Evolutionary conservation across 176 grass and related monocot species (phyloP).

Genomic region (Poa annua): DNA sequence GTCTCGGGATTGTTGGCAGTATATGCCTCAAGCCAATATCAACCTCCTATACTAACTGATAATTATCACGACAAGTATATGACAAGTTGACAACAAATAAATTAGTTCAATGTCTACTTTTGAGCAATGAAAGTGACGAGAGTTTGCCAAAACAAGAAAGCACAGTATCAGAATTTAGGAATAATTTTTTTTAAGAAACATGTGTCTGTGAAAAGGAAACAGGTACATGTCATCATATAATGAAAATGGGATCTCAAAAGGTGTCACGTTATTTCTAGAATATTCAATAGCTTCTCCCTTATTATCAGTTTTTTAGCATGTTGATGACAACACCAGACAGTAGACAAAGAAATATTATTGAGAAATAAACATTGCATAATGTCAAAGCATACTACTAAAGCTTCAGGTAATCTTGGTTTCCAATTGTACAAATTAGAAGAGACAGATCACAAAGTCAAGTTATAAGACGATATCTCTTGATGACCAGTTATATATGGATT

Average conservation of each 20-base stretch:
- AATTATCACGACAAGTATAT: conserved; percentile 6
- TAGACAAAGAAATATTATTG: conserved; percentile 29
- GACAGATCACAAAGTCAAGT: conserved; percentile 9
- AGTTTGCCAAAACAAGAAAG: not conserved
- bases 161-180: not conserved
- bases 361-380: not conserved
- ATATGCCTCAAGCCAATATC: conserved; percentile 16
- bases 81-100: not conserved
- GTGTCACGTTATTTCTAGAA: conserved; percentile 11
- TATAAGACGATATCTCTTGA: not conserved
- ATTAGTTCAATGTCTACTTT: conserved; percentile 11
- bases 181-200: not conserved
- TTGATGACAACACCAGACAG: not conserved
- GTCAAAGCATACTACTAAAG: conserved; percentile 6
- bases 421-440: conserved; percentile 4
- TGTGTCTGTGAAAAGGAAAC: conserved; percentile 23
- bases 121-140: conserved; percentile 19
- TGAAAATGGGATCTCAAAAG: not conserved
- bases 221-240: conserved; percentile 20
- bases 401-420: conserved; percentile 18
- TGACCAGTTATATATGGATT: conserved; percentile 2
- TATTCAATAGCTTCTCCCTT: not conserved
- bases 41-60: conserved; percentile 29
- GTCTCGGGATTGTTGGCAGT: not conserved
- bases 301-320: not conserved